These are phyloP conservation scores for Echinochloa phyllopogon DNA, from an alignment of 176 grass and related monocot genomes.

Conservation along the genomic window DNA sequence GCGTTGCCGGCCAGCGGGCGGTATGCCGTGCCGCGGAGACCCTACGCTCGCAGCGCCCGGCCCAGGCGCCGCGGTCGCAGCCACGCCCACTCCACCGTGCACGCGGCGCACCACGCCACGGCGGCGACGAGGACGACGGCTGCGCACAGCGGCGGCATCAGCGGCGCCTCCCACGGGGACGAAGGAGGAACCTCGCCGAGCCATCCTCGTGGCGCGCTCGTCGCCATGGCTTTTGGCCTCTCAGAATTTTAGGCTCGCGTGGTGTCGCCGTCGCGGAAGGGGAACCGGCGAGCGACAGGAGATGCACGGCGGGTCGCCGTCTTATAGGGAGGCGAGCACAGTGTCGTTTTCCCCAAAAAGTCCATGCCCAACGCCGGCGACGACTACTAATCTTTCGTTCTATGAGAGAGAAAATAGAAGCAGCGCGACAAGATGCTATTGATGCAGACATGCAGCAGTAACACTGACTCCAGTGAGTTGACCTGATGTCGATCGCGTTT, in stretches of 20 bases:
- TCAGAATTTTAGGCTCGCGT: too few relatives aligned
- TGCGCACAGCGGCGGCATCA: too few relatives aligned
- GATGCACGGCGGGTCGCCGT: not conserved
- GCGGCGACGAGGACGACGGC: not conserved
- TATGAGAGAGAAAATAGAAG: not conserved
- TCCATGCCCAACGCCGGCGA: not conserved
- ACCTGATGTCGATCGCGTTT: too few relatives aligned
- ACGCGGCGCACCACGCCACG: constrained; percentile 38
- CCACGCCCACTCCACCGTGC: constrained; percentile 47
- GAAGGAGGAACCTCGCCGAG: not conserved
- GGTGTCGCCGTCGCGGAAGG: not conserved
- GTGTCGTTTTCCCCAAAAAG: not conserved
- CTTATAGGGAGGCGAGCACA: not conserved
- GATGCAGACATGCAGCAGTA: too few relatives aligned
- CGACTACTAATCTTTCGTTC: not conserved
- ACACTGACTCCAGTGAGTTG: too few relatives aligned
- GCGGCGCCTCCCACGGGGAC: not conserved
- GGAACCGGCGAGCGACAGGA: not conserved
- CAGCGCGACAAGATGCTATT: not conserved
- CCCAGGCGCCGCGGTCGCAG: constrained; percentile 47
- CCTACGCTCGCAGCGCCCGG: constrained; percentile 41
- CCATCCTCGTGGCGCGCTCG: not conserved
- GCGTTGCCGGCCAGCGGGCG: constrained; percentile 38
- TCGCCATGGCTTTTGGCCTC: not conserved
- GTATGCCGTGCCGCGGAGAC: constrained; percentile 47